Base-by-base conservation (phyloP, 169 alveolate genomes). In the Babesia caballi region DNA sequence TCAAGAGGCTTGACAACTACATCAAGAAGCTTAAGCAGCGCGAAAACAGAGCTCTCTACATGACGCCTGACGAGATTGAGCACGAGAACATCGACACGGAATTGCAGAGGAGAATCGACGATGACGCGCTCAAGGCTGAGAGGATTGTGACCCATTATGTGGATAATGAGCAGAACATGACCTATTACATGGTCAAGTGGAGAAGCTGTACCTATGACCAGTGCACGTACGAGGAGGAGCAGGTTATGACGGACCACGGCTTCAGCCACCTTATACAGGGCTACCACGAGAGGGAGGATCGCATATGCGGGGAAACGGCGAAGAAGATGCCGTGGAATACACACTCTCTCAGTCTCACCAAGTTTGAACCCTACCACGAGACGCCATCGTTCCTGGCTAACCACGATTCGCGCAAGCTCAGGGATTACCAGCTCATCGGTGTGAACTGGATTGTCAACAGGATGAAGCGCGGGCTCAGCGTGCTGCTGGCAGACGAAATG, bases 401-500 rank as follows among this genome's bases (percentile, higher is more conserved):
- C 33, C 53, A 58, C 51, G 90, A 84, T 41, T 30, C 82, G 9
- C 75, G 85, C 30, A 85, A 77, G 28, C 83, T 97, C 17, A 92
- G 98, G 50, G 98, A 96, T 28, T 97, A 97, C 75, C 97, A 97
- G 87, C 81, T 97, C 46, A 90, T 85, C 25, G 99, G 99, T 19
- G 86, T 96, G 30, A 96, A 96, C 82, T 96, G 99, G 99, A 89
- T 96, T 46, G 94, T 96, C 15, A 91, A 95, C 60, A 80, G 98
- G 51, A 92, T 95, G 95, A 96, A 96, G 85, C 82, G 94, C 44
- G 97, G 96, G 35, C 84, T 96, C 38, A 94, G 96, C 59, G 97
- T 96, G 11, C 88, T 95, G 46, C 80, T 95, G 58, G 98, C 98
- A 6, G 98, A 95, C 83, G 98, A 95, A 82, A 95, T 95, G 98